A percentile compares a stretch with the other conserved stretches of the same genome.
Evolutionary conservation across 257 asterid genomes (phyloP).

Genomic region (Scutellaria galericulata): DNA sequence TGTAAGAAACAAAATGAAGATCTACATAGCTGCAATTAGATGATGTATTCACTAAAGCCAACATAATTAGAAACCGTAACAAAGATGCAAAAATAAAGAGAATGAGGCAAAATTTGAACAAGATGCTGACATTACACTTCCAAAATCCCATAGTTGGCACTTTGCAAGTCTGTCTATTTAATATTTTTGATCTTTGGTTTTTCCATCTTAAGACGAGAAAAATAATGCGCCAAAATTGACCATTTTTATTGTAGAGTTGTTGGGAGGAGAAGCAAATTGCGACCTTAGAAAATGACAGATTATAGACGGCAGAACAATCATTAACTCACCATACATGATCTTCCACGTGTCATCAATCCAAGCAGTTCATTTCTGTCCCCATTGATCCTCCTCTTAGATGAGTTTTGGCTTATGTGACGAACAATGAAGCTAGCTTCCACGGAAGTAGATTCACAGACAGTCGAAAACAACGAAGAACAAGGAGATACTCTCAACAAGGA

Average conservation of each 20-base stretch:
- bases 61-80: too few species aligned
- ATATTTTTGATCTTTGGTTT: background rate
- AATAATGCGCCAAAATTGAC: background rate
- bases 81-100: background rate
- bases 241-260: background rate
- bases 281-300: background rate
- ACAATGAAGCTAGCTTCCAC: constrained; percentile 31
- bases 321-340: constrained; percentile 10
- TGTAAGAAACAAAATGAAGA: too few species aligned
- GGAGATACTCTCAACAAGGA: constrained; percentile 28
- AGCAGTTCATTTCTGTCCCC: background rate
- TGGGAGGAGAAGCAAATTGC: background rate
- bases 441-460: background rate
- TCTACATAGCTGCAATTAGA: too few species aligned
- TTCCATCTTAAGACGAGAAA: constrained; percentile 17
- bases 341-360: constrained; percentile 30
- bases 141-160: background rate
- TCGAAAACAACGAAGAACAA: constrained; percentile 2
- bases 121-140: background rate
- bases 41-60: too few species aligned
- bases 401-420: constrained; percentile 33
- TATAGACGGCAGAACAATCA: background rate
- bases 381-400: constrained; percentile 7
- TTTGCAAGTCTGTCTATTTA: background rate
- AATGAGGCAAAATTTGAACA: background rate